These are phyloP conservation scores for Corymbia maculata DNA, from an alignment of 345 rosid species.

Conservation along the genomic window DNA sequence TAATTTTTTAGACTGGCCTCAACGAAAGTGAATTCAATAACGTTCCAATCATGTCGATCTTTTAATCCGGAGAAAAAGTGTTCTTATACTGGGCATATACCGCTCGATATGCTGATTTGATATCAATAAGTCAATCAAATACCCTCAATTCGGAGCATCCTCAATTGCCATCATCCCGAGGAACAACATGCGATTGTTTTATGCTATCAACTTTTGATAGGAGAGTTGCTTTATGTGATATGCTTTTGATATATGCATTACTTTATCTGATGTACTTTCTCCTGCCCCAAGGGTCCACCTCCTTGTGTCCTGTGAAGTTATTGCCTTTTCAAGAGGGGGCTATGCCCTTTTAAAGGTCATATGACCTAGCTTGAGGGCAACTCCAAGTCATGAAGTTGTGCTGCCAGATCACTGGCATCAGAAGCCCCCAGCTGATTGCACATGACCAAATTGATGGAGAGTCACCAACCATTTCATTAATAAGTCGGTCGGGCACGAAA, in stretches of 20 bases:
- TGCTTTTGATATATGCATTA: neutral
- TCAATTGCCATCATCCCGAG: neutral
- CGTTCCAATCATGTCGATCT: neutral
- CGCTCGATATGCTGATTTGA: neutral
- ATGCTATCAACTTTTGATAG: neutral
- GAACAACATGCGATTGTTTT: neutral
- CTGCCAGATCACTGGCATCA: constrained; percentile 8
- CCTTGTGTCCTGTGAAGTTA: neutral
- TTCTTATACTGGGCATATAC: too few relatives aligned
- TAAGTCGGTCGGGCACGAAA: neutral
- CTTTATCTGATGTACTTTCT: neutral
- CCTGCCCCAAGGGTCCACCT: neutral
- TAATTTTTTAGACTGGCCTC: neutral
- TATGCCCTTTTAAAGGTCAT: neutral
- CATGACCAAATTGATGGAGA: constrained; percentile 8
- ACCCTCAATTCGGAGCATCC: neutral
- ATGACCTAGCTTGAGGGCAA: neutral
- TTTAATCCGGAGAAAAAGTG: too few relatives aligned
- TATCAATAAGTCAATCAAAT: neutral
- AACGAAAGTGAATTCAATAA: neutral
- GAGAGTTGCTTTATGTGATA: neutral
- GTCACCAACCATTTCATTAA: neutral
- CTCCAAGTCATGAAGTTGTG: neutral
- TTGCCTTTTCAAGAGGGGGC: neutral
- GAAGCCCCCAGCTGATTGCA: constrained; percentile 6